Evolutionary conservation across 176 grass and related monocot species (phyloP).

Genomic region (Carex pumila): DNA sequence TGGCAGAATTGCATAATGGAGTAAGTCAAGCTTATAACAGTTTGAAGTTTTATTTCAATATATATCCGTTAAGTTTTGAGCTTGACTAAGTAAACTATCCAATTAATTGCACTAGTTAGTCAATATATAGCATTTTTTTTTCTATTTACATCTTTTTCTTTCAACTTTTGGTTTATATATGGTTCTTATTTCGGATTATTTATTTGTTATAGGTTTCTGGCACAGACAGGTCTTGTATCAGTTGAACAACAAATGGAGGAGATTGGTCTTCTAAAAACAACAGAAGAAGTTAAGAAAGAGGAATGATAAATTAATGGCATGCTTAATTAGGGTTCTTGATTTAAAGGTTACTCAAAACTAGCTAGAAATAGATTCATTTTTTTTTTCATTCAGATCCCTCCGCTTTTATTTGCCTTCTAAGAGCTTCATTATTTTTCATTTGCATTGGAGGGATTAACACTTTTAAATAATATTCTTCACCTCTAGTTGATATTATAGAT

Average conservation of each 20-base stretch:
- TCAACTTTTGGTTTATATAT: not conserved
- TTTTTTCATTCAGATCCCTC: not conserved
- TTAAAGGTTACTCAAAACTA: not conserved
- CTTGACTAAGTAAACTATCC: not conserved
- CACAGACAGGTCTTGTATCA: constrained; percentile 72
- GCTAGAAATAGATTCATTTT: not conserved
- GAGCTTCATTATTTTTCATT: not conserved
- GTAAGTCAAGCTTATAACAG: not conserved
- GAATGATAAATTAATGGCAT: constrained; percentile 21
- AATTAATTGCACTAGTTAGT: not conserved
- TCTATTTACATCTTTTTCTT: not conserved
- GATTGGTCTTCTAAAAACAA: constrained; percentile 54
- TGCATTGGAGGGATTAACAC: too few species aligned
- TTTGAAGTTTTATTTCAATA: not conserved
- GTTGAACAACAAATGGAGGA: constrained; percentile 92
- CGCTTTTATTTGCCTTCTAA: not conserved
- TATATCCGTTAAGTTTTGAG: not conserved
- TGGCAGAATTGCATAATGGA: not conserved
- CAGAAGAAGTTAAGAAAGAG: constrained; percentile 40
- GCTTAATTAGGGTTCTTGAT: not conserved
- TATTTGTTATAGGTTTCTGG: constrained; percentile 58
- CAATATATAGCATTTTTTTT: not conserved
- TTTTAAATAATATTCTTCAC: not conserved
- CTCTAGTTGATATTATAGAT: too few species aligned
- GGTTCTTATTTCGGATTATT: not conserved